Base-by-base conservation (phyloP, 345 rosid species). In the Balakata baccata region DNA sequence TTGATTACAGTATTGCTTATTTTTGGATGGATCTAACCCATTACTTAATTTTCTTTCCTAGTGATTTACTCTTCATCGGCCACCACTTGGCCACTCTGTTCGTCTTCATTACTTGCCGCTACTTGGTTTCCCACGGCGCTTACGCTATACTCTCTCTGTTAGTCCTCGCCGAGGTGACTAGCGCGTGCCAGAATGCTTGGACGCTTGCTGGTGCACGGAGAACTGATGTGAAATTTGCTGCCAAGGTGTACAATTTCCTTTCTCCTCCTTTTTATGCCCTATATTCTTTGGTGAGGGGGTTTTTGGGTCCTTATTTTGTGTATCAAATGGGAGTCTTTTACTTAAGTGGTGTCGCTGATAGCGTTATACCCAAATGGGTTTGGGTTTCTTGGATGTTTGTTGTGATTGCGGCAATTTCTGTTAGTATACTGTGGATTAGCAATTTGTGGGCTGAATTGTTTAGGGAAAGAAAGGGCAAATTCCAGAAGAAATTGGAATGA, bases 101-200 rank as follows among this genome's bases (percentile, higher is more conserved):
- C 85, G 99, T 92, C 69, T 87, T 95, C 80, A 23, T 87, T 74
- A 92, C 98, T 9, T 92, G 99, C 80, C 80, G 98, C 0, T 83
- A 85, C 86, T 23, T 88, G 41, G 94, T 86, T 72, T 66, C 49
- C 64, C 97, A 88, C 84, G 99, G 99, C 51, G 88, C 98, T 0
- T 89, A 77, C 70, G 89, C 93, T 5, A 80, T 95, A 6, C 85
- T 94, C 65, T 66, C 79, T 16, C 85, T 95, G 6, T 51, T 95
- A 59, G 58, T 90, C 71, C 88, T 95, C 7, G 98, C 99, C 0
- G 99, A 94, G 74, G 83, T 86, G 25, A 95, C 99, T 60, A 92
- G 99, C 87, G 85, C 83, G 0, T 94, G 97, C 82, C 99, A 90
- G 81, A 92, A 95, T 82, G 83, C 80, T 6, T 95, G 98, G 99